Conservation (phyloP, 192 early-diverging fungal species). For the Helicostylum pulchrum region DNA sequence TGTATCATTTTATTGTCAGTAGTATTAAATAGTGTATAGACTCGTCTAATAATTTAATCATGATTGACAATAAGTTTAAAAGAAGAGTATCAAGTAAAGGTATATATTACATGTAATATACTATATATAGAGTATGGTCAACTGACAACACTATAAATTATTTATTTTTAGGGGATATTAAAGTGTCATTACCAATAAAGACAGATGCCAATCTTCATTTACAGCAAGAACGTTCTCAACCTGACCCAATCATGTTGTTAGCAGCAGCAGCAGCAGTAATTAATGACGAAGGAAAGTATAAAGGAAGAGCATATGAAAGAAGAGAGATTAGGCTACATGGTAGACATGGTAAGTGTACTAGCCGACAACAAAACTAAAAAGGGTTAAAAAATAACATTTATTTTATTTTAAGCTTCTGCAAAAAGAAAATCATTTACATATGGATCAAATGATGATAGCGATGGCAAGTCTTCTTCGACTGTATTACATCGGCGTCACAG, state of each 20-base stretch:
- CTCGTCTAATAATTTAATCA: neutral
- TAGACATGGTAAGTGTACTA: constrained; percentile 10
- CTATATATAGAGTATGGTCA: neutral
- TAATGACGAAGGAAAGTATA: constrained; percentile 17
- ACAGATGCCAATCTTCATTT: constrained; percentile 1
- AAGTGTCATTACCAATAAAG: neutral
- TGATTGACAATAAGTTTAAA: constrained; percentile 1
- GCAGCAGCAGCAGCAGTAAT: constrained; percentile 28
- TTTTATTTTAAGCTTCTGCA: neutral
- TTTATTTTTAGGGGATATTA: neutral
- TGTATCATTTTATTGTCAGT: neutral
- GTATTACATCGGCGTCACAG: neutral
- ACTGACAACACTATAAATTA: neutral
- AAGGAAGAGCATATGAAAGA: constrained; percentile 9
- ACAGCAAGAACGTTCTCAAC: neutral
- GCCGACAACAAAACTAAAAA: neutral
- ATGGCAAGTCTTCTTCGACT: neutral
- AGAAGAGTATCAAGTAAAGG: neutral
- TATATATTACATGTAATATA: neutral
- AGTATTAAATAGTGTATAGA: neutral
- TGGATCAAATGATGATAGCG: constrained; percentile 3
- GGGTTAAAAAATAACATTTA: neutral
- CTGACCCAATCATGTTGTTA: constrained; percentile 26
- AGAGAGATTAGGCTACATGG: constrained; percentile 6
- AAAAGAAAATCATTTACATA: constrained; percentile 2